phyloP scores from a whole-genome alignment of 2,329 filamentous ascomycete genomes.

The Botryotinia calthae region DNA sequence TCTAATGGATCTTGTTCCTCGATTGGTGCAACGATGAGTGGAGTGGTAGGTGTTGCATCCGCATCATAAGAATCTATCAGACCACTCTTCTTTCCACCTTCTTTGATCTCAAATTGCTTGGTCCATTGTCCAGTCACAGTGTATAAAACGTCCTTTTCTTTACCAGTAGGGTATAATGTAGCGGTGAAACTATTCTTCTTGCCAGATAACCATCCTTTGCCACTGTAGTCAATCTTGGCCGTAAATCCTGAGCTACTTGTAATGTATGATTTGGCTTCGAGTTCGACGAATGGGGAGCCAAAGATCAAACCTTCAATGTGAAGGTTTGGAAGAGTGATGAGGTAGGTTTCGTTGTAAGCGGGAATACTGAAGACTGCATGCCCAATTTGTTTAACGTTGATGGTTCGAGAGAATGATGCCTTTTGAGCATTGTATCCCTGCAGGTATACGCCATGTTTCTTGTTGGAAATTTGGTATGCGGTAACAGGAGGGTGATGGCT shows the following conservation, averaged over 20 bases:
- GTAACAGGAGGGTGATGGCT: constrained; percentile 93
- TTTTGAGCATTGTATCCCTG: constrained; percentile 95
- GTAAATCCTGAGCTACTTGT: constrained; percentile 83
- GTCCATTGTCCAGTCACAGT: constrained; percentile 91
- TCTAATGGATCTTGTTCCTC: constrained; percentile 84
- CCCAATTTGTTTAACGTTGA: constrained; percentile 91
- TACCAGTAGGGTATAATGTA: constrained; percentile 65
- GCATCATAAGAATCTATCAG: constrained; percentile 62
- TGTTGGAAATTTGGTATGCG: constrained; percentile 88
- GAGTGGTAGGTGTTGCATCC: constrained; percentile 55
- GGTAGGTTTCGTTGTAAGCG: constrained; percentile 57
- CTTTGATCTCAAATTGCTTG: constrained; percentile 73
- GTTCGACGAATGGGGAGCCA: constrained; percentile 83
- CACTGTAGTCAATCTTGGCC: constrained; percentile 86
- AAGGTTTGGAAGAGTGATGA: constrained; percentile 86
- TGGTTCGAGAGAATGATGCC: constrained; percentile 88
- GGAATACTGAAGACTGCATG: constrained; percentile 81
- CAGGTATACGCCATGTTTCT: constrained; percentile 73
- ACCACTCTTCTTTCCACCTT: constrained; percentile 56
- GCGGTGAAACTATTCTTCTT: constrained; percentile 92
- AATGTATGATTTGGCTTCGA: constrained; percentile 83
- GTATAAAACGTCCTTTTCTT: constrained; percentile 73
- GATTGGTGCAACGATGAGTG: constrained; percentile 68
- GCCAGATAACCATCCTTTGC: constrained; percentile 90
- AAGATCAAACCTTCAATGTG: constrained; percentile 93